Evolutionary conservation across 306 rosid species (phyloP).

Genomic region (Adenanthera pavonina): DNA sequence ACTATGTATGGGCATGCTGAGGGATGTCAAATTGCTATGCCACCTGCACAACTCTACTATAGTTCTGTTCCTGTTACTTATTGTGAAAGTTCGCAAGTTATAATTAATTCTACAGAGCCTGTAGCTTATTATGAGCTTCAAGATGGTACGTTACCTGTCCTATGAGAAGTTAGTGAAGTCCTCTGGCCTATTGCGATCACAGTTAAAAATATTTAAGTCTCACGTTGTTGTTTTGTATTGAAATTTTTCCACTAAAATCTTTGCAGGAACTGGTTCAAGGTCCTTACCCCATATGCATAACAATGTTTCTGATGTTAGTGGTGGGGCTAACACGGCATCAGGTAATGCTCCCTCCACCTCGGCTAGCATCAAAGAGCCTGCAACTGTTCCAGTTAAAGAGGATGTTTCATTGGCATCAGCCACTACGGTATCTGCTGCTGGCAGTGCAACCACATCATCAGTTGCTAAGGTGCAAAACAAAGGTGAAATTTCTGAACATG

Average conservation of each 20-base stretch:
- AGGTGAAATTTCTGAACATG: conserved; percentile 57
- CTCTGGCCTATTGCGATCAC: conserved; percentile 35
- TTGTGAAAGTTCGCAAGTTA: conserved; percentile 56
- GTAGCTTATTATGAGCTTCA: conserved; percentile 68
- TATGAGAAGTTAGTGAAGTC: conserved; percentile 40
- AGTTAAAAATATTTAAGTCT: conserved; percentile 39
- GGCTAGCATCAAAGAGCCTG: conserved; percentile 55
- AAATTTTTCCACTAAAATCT: conserved; percentile 30
- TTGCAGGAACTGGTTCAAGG: conserved; percentile 47
- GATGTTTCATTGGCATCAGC: conserved; percentile 44
- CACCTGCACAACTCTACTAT: conserved; percentile 70
- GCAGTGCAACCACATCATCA: conserved; percentile 50
- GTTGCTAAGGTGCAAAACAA: conserved; percentile 72
- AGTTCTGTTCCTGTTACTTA: conserved; percentile 62
- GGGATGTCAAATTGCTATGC: conserved; percentile 56
- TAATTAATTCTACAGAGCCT: conserved; percentile 55
- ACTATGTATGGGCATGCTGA: conserved; percentile 68
- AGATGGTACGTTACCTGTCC: conserved; percentile 52
- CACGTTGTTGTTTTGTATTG: conserved; percentile 35
- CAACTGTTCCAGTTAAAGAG: conserved; percentile 53
- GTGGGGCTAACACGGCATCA: conserved; percentile 50
- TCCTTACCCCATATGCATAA: conserved; percentile 37
- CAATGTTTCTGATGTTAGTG: conserved; percentile 34
- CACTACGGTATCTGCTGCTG: conserved; percentile 47
- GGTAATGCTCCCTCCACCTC: conserved; percentile 59